Percentiles rank a stretch among this genome's conserved stretches.
These are phyloP conservation scores for Podospora sp. DNA, from an alignment of 495 filamentous ascomycete species.

Conservation along the genomic window DNA sequence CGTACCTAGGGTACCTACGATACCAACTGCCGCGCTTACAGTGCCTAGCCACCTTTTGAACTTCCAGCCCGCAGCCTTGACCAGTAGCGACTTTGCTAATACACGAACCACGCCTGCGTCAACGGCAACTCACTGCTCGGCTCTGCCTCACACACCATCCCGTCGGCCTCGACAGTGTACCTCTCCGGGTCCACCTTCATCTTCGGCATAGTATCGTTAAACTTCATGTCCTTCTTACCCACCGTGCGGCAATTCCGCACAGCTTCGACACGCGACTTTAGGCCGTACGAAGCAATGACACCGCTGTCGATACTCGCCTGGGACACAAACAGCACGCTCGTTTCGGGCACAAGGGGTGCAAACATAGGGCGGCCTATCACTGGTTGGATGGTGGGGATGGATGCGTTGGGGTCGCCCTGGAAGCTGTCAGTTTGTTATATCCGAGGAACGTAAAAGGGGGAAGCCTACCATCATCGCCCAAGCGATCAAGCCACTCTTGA, in stretches of 20 bases:
- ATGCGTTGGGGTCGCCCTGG: constrained; percentile 90
- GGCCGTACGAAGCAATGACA: constrained; percentile 66
- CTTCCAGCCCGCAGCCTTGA: not conserved
- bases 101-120: constrained; percentile 81
- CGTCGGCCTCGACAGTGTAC: constrained; percentile 90
- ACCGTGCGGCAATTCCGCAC: constrained; percentile 80
- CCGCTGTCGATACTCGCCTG: constrained; percentile 67
- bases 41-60: not conserved
- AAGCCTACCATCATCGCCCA: constrained; percentile 78
- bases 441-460: constrained; percentile 1
- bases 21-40: too few species aligned
- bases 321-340: constrained; percentile 83
- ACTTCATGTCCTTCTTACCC: constrained; percentile 92
- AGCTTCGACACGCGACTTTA: constrained; percentile 80
- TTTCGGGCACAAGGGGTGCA: constrained; percentile 68
- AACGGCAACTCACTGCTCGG: constrained; percentile 74
- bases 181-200: constrained; percentile 95
- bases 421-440: not conserved
- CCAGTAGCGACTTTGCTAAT: constrained; percentile 43
- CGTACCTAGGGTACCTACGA: too few species aligned
- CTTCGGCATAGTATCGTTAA: constrained; percentile 81
- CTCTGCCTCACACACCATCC: constrained; percentile 71
- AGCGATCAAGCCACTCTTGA: constrained; percentile 91
- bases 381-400: constrained; percentile 88
- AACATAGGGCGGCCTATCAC: constrained; percentile 89